These are phyloP conservation scores for Cladophialophora carrionii DNA, from an alignment of 2,329 filamentous ascomycete species.

Conservation along the genomic window DNA sequence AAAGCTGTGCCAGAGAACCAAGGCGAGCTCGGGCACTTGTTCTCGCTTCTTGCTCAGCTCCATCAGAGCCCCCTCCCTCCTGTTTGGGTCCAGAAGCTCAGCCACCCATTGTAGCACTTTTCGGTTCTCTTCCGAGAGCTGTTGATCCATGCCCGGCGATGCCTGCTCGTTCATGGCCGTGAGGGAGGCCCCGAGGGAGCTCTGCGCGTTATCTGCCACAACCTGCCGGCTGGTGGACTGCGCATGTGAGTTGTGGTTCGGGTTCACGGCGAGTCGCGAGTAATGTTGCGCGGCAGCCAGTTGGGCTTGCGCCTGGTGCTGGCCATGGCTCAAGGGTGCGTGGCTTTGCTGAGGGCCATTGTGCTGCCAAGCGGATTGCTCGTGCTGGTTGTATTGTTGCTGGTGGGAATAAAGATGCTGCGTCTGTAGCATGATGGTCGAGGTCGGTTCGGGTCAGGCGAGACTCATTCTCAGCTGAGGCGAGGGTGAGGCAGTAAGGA, in stretches of 20 bases:
- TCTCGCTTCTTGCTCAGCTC: constrained; percentile 98
- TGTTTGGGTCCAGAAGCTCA: constrained; percentile 83
- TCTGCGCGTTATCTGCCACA: constrained; percentile 33
- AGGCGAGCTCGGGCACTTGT: constrained; percentile 91
- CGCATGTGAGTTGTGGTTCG: constrained; percentile 55
- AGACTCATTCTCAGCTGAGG: constrained; percentile 31
- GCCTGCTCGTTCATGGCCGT: constrained; percentile 34
- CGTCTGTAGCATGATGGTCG: constrained; percentile 50
- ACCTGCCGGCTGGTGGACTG: constrained; percentile 31
- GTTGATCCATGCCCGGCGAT: constrained; percentile 59
- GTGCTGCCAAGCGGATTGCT: constrained; percentile 53
- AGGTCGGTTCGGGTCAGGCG: constrained; percentile 22
- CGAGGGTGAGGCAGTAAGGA: constrained; percentile 13
- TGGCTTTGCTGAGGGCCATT: constrained; percentile 45
- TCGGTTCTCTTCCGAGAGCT: constrained; percentile 84
- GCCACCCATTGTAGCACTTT: constrained; percentile 92
- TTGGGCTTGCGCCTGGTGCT: constrained; percentile 44
- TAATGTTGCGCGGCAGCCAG: constrained; percentile 65
- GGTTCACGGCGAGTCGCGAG: constrained; percentile 69
- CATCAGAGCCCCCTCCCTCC: constrained; percentile 85
- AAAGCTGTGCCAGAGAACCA: constrained; percentile 98
- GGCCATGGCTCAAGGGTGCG: constrained; percentile 43
- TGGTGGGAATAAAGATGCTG: constrained; percentile 66
- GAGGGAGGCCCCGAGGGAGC: constrained; percentile 27
- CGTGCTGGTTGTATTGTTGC: constrained; percentile 56